Percentiles rank a stretch among this genome's conserved stretches.
These are phyloP conservation scores for Gaeumannomyces sp. DNA, from an alignment of 2,329 filamentous ascomycete genomes.

Conservation along the genomic window DNA sequence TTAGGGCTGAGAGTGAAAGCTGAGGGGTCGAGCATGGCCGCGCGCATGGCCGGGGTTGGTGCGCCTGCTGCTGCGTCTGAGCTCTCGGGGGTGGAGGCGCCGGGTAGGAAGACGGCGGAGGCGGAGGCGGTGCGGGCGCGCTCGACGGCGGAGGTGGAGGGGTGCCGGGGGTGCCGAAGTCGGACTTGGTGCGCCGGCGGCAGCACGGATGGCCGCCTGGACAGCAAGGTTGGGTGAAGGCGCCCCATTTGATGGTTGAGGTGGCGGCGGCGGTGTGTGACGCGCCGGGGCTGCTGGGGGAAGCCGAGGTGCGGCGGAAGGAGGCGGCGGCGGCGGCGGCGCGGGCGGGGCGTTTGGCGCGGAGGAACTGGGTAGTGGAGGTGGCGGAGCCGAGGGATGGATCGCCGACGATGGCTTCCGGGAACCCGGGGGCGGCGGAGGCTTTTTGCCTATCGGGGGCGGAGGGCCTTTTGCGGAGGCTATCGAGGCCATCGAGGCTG, in stretches of 20 bases:
- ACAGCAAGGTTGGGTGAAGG: slow-evolving; percentile 29
- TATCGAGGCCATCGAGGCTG: slow-evolving; percentile 53
- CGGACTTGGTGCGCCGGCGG: slow-evolving; percentile 20
- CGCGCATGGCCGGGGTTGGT: slow-evolving; percentile 43
- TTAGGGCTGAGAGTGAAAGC: slow-evolving; percentile 68
- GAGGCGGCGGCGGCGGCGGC: slow-evolving; percentile 39
- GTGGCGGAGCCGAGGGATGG: slow-evolving; percentile 30
- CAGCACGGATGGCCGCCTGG: slow-evolving; percentile 33
- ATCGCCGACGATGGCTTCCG: slow-evolving; percentile 46
- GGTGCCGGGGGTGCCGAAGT: slow-evolving; percentile 31
- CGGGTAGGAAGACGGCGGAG: slow-evolving; percentile 31
- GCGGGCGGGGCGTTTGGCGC: slow-evolving; percentile 36
- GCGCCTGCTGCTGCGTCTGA: slow-evolving; percentile 24
- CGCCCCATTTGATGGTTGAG: slow-evolving; percentile 27
- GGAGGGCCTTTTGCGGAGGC: slow-evolving; percentile 57
- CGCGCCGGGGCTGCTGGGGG: slow-evolving; percentile 27
- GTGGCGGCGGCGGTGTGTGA: slow-evolving; percentile 28
- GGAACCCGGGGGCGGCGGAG: slow-evolving; percentile 54
- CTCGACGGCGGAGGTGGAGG: slow-evolving; percentile 26
- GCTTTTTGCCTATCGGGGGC: slow-evolving; percentile 72
- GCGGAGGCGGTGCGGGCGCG: slow-evolving; percentile 28
- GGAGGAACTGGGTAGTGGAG: slow-evolving; percentile 35
- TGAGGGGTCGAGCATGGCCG: slow-evolving; percentile 66
- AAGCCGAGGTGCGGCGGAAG: slow-evolving; percentile 35
- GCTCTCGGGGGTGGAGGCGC: slow-evolving; percentile 26